Base-by-base conservation (phyloP, 805 yeast genomes). In the Yarrowia osloensis region DNA sequence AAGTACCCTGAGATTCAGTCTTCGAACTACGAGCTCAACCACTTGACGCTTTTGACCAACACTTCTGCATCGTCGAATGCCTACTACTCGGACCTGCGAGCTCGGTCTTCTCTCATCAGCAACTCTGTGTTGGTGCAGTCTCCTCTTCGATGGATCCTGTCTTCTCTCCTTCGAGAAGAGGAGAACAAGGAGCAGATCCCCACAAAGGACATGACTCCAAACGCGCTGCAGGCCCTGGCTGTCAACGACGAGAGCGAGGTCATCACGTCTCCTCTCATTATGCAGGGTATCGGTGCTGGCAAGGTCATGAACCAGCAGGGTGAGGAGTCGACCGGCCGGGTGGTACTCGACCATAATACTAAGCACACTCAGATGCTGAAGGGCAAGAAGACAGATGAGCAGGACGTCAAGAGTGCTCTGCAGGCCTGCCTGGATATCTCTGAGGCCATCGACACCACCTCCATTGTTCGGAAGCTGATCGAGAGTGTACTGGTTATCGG, bases 391-490 rank as follows among this genome's bases (percentile, higher is more conserved):
- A 61, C 54, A 2, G 54, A 33, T 22, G 49, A 63, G 17, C 59
- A 63, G 37, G 47, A 74, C 54, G 69, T 77, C 52, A 77, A 77
- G 50, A 71, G 71, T n/a, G 83, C 83, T 0, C 74, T 84, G 65
- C 77, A 77, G 63, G 79, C 84, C 1, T 82, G 85, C 69, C 74
- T 83, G n/a, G 78, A 79, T 15, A 81, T 84, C n/a, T 80, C 85
- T 1, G 85, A 82, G 69, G 78, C 83, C 7, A 77, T 80, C 15
- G 78, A 79, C 59, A 73, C 76, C 49, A 76, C 75, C 3, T 71
- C 78, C 0, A 81, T 83, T 57, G 72, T 79, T 3, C 70, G 74
- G 22, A 80, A 77, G 49, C 69, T 84, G 19, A 72, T 82, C 0
- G 77, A 77, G 63, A 80, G 80, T 67, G 74, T 81, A 1, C 74